Conservation (phyloP, 192 early-diverging fungal genomes). For the Podila clonocystis region DNA sequence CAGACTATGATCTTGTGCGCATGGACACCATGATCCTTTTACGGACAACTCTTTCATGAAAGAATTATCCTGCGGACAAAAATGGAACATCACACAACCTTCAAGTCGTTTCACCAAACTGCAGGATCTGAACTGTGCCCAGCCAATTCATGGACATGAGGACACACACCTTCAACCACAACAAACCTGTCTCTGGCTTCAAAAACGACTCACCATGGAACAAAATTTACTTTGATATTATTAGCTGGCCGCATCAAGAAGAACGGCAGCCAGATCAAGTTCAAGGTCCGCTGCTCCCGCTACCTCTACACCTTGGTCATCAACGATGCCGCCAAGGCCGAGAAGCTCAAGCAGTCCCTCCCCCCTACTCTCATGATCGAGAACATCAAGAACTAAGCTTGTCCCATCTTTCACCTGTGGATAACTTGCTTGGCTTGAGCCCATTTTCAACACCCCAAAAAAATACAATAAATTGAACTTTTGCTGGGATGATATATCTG, state of each 20-base stretch:
- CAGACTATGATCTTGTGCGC: no score
- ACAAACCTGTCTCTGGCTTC: no score
- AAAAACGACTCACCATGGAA: no score
- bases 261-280: slow-evolving; percentile 82
- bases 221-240: background rate
- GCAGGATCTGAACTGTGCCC: no score
- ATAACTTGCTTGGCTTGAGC: background rate
- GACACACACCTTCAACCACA: no score
- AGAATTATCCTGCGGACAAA: no score
- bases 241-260: slow-evolving; percentile 90
- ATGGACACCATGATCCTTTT: no score
- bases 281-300: slow-evolving; percentile 99
- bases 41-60: no score
- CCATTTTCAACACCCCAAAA: background rate
- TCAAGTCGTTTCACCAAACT: no score
- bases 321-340: slow-evolving; percentile 93
- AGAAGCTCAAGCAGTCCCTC: slow-evolving; percentile 95
- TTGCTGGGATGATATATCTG: background rate
- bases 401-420: background rate
- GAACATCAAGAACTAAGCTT: slow-evolving; percentile 54
- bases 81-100: no score
- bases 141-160: no score
- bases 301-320: slow-evolving; percentile 99
- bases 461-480: background rate
- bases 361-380: slow-evolving; percentile 74